Base-by-base conservation (phyloP, 768 basidiomycete genomes). In the Melanogaster broomeanus region DNA sequence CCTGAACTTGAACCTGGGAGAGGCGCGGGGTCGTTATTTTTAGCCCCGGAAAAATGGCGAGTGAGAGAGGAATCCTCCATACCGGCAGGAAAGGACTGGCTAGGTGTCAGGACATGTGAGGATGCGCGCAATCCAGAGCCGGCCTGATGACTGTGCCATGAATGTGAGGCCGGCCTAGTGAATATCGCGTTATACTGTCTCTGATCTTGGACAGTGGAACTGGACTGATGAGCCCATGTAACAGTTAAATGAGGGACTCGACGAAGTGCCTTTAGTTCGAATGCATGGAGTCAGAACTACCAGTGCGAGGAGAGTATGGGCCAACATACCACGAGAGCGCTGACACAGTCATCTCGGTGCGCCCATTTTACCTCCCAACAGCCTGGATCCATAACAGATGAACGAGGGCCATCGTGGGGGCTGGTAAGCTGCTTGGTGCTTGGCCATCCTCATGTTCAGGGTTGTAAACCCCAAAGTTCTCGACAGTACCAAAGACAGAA, bases 351-450 rank as follows among this genome's bases (percentile, higher is more conserved):
- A 53, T 89, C 85, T 38, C 90, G 77, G 64, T 88, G 81, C 24
- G 78, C 74, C 87, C 87, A 93, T 62, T 91, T 93, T 35, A 90
- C 76, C 60, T 87, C 87, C 83, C 87, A 91, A 52, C 85, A 84
- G 5, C 75, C 68, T 1, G 59, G 55, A 46, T 83, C 80, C 88
- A 89, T 90, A 11, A 61, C 59, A 6, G 75, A 38, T 30, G 75
- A 75, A 37, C 84, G 82, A 24, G 78, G 77, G 3, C 72, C 75
- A 59, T 83, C 69, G 58, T 91, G 89, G 85, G 84, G 37, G 57
- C 58, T 9, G 82, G 80, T 54, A 63, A 57, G 34, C 42, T 61
- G 38, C 49, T 31, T 15, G 46, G 25, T n/a, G 22, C 44, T 50
- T 67, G 63, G 9, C 44, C 56, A 31, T 58, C 44, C 15, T 61